Base-by-base conservation (phyloP, 2,329 filamentous ascomycete genomes). In the Cercospora citrullina region DNA sequence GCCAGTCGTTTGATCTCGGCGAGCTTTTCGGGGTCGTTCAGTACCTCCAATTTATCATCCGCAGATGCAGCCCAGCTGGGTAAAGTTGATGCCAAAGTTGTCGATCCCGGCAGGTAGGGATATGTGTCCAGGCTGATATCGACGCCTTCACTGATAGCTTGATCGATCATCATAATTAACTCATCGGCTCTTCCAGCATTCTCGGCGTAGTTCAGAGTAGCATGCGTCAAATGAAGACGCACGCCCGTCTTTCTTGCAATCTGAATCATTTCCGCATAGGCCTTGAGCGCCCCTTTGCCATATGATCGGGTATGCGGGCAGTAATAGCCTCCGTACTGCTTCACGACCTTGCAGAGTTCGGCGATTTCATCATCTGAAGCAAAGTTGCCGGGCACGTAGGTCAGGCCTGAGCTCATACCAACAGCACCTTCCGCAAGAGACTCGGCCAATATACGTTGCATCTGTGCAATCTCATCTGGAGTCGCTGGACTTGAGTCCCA, bases 301-400 rank as follows among this genome's bases (percentile, higher is more conserved):
- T 75, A 75, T 0, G 69, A 72, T 10, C 74, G 68, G 30, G 73
- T 75, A 60, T 76, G 74, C 9, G 74, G 74, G 63, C 74, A 73
- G 64, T 75, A 75, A 48, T 75, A 75, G 12, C 74, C 74, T 6
- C 69, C 69, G 60, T 72, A 75, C 26, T 72, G 63, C 62, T 69
- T 71, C 53, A 75, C 72, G 8, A 75, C 68, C 55, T 73, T 65
- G 55, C 74, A 76, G 4, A 76, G 64, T 57, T 73, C 60, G 4
- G 68, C 69, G 12, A 76, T 68, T 61, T 76, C 74, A 16, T 68
- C 66, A 42, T 72, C 71, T 5, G 69, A 58, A 5, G 74, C 74
- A 42, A 75, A 75, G 69, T 71, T 73, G 12, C 74, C 74, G 4
- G 74, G 74, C 1, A 76, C 74, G 58, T 76, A 76, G 12, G 74